A percentile compares a stretch with the other conserved stretches of the same genome.
Conservation (phyloP, 768 basidiomycete genomes). For the Trametes meyenii region DNA sequence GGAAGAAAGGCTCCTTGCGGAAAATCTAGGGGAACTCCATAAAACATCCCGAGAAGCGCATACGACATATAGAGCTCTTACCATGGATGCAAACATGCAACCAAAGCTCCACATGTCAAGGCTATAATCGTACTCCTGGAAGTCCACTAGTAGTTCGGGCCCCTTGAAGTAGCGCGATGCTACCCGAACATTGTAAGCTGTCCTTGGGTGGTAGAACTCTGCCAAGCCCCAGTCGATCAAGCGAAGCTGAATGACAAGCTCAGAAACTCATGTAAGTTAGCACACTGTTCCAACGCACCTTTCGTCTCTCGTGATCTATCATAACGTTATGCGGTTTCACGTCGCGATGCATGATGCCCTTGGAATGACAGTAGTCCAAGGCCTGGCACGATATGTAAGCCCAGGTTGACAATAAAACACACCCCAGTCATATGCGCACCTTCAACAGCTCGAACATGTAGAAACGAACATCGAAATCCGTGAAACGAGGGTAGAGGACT, state of each 20-base stretch:
- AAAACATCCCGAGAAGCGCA: not conserved
- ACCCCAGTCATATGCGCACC: slow-evolving; percentile 41
- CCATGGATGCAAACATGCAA: slow-evolving; percentile 99
- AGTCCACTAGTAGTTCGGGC: slow-evolving; percentile 94
- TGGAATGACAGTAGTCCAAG: slow-evolving; percentile 96
- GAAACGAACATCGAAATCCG: slow-evolving; percentile 93
- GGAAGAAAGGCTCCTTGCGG: slow-evolving; percentile 99
- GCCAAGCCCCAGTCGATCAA: slow-evolving; percentile 99
- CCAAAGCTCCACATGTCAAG: slow-evolving; percentile 99
- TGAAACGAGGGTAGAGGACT: slow-evolving; percentile 91
- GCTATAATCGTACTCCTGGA: slow-evolving; percentile 98
- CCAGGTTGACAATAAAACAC: not conserved
- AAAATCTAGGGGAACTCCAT: slow-evolving; percentile 70
- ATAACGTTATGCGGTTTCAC: slow-evolving; percentile 99
- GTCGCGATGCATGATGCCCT: slow-evolving; percentile 98
- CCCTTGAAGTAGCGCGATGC: slow-evolving; percentile 98
- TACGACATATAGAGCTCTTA: slow-evolving; percentile 42
- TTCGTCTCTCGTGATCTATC: slow-evolving; percentile 97
- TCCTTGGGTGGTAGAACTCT: slow-evolving; percentile 97
- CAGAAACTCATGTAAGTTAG: not conserved
- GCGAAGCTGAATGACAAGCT: slow-evolving; percentile 59
- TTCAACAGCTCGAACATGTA: slow-evolving; percentile 98
- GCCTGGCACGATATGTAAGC: slow-evolving; percentile 51
- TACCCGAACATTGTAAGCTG: slow-evolving; percentile 97
- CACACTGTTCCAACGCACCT: slow-evolving; percentile 49